These are phyloP conservation scores for Vitis riparia DNA, from an alignment of 164 flowering plant genomes.

Conservation along the genomic window DNA sequence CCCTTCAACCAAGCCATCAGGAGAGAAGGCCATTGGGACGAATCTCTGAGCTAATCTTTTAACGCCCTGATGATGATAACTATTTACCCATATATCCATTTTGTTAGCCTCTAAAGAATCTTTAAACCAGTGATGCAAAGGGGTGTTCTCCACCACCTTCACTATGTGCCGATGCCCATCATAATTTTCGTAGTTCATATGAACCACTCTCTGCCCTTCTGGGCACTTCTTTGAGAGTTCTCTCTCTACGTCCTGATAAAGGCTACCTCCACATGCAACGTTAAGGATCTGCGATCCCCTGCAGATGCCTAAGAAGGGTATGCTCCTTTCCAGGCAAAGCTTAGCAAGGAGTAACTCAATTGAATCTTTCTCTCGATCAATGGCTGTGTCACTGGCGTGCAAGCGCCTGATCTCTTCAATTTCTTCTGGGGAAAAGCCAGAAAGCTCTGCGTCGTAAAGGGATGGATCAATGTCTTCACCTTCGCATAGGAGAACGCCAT, in stretches of 20 bases:
- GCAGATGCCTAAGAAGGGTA: constrained; percentile 91
- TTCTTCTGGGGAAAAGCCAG: constrained; percentile 60
- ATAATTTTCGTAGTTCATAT: constrained; percentile 85
- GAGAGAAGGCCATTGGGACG: constrained; percentile 86
- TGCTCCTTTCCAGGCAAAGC: constrained; percentile 89
- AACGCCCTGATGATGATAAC: constrained; percentile 98
- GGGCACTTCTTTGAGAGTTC: constrained; percentile 48
- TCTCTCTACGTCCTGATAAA: constrained; percentile 76
- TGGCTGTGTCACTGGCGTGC: constrained; percentile 80
- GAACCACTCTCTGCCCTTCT: constrained; percentile 38
- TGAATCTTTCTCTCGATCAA: constrained; percentile 84
- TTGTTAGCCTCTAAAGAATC: constrained; percentile 62
- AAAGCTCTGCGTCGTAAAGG: constrained; percentile 52
- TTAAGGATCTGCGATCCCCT: constrained; percentile 92
- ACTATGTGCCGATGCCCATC: constrained; percentile 89
- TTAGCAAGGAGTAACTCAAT: constrained; percentile 84
- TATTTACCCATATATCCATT: constrained; percentile 84
- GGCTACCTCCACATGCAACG: constrained; percentile 92
- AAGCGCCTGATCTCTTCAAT: constrained; percentile 67
- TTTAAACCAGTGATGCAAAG: constrained; percentile 72
- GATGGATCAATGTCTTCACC: constrained; percentile 98
- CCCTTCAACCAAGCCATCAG: constrained; percentile 86
- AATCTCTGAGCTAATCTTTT: constrained; percentile 80
- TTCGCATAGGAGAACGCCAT: constrained; percentile 95
- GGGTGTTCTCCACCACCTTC: constrained; percentile 65